Evolutionary conservation across 257 asterid species (phyloP).

Genomic region (Craterostigma plantagineum): DNA sequence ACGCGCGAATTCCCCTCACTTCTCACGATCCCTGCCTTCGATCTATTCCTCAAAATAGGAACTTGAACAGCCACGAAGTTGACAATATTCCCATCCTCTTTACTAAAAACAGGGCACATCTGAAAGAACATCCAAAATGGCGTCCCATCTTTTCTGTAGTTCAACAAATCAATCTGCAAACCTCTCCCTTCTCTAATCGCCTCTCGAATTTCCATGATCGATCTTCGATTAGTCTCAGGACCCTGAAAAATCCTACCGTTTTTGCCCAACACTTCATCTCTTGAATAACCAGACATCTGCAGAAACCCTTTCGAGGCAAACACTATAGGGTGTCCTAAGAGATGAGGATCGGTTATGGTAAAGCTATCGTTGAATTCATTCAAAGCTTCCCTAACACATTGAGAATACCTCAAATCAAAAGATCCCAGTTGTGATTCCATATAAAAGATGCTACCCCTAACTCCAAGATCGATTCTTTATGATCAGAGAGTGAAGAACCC

Average conservation of each 20-base stretch:
- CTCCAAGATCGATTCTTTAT: no score
- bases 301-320: slow-evolving; percentile 73
- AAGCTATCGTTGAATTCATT: slow-evolving; percentile 69
- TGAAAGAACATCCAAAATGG: slow-evolving; percentile 93
- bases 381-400: slow-evolving; percentile 55
- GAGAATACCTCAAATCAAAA: slow-evolving; percentile 59
- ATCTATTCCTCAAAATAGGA: slow-evolving; percentile 45
- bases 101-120: slow-evolving; percentile 70
- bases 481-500: no score
- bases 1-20: slow-evolving; percentile 18
- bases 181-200: slow-evolving; percentile 68
- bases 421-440: no score
- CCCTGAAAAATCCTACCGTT: slow-evolving; percentile 90
- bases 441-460: no score
- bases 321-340: slow-evolving; percentile 87
- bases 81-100: slow-evolving; percentile 65
- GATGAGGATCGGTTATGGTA: slow-evolving; percentile 78
- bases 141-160: slow-evolving; percentile 82
- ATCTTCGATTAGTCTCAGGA: slow-evolving; percentile 58
- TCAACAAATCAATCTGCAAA: slow-evolving; percentile 45
- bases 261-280: slow-evolving; percentile 74
- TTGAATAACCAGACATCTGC: slow-evolving; percentile 69
- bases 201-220: slow-evolving; percentile 81
- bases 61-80: slow-evolving; percentile 44
- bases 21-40: slow-evolving; percentile 13